These are phyloP conservation scores for Beta macrorhiza DNA, from an alignment of 179 eudicot genomes.

Conservation along the genomic window DNA sequence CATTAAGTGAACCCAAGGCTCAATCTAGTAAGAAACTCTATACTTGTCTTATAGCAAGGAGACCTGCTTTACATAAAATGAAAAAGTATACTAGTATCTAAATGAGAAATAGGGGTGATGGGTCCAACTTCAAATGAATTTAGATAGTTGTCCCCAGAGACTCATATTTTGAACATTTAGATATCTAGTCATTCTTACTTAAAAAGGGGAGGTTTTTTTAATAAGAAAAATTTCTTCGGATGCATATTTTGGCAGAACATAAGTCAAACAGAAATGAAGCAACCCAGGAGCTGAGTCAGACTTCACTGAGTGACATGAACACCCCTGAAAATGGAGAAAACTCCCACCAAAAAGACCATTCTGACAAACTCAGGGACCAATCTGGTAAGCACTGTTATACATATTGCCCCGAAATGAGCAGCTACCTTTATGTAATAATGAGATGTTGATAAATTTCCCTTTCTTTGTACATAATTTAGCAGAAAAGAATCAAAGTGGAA, in stretches of 20 bases:
- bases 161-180: no score
- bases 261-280: not conserved
- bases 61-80: no score
- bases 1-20: not conserved
- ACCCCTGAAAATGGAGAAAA: not conserved
- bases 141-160: no score
- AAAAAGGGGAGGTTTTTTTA: no score
- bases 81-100: no score
- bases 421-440: not conserved
- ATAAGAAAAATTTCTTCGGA: not conserved
- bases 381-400: not conserved
- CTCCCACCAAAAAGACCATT: not conserved
- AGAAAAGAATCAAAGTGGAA: conserved; percentile 16
- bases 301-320: no score
- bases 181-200: no score
- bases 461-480: not conserved
- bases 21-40: conserved; percentile 8
- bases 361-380: conserved; percentile 6
- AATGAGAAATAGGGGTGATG: no score
- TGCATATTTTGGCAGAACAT: not conserved
- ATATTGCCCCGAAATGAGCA: not conserved
- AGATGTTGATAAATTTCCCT: not conserved
- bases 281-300: no score
- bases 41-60: not conserved
- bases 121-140: no score